A percentile compares a stretch with the other conserved stretches of the same genome.
These are phyloP conservation scores for Penicillium maclennaniae DNA, from an alignment of 495 filamentous ascomycete species.

Conservation along the genomic window DNA sequence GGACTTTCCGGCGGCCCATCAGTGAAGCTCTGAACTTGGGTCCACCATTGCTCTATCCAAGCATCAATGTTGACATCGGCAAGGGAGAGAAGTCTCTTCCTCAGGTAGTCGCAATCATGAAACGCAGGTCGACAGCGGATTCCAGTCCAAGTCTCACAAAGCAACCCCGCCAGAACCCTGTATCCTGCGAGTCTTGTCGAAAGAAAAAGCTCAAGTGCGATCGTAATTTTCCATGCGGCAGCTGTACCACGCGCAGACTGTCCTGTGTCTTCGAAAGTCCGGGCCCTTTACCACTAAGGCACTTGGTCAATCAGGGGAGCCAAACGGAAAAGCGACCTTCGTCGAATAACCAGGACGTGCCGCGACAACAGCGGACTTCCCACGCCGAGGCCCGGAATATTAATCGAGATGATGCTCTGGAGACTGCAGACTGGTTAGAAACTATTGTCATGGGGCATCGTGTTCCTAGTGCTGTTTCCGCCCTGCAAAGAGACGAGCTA, in stretches of 20 bases:
- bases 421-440: conserved; percentile 36
- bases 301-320: background rate
- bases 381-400: background rate
- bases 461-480: conserved; percentile 26
- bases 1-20: conserved; percentile 18
- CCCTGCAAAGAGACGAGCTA: conserved; percentile 20
- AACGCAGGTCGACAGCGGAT: conserved; percentile 16
- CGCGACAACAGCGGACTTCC: background rate
- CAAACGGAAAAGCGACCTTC: background rate
- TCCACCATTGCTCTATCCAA: too few species aligned
- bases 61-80: too few species aligned
- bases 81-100: too few species aligned
- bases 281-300: background rate
- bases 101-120: conserved; percentile 17
- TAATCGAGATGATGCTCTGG: conserved; percentile 18
- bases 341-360: background rate
- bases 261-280: conserved; percentile 28
- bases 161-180: conserved; percentile 43
- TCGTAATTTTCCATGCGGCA: conserved; percentile 38
- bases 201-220: conserved; percentile 18
- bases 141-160: conserved; percentile 12
- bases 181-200: conserved; percentile 40
- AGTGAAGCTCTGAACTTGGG: background rate
- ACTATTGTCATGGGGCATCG: conserved; percentile 40
- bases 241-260: conserved; percentile 37